Base-by-base conservation (phyloP, 2,329 filamentous ascomycete species). In the Rhytidhysteron rufulum region DNA sequence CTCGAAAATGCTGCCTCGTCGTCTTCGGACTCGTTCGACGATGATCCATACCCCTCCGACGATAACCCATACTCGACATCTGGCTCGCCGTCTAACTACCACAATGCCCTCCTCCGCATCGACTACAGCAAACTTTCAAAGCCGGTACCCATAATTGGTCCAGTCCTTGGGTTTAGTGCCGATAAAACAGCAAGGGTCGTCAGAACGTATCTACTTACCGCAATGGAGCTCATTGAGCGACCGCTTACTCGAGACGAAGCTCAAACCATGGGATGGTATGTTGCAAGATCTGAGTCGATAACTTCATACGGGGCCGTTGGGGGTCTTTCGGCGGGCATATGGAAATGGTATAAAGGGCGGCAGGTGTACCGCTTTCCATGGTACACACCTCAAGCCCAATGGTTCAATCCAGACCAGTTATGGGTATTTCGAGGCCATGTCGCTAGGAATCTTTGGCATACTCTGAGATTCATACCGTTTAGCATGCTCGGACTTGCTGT, bases 331-430 rank as follows among this genome's bases (percentile, higher is more conserved):
- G 40, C 54, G 0, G 70, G 61, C 1, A 44, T 44, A 1, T 60
- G 53, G n/a, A 48, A 61, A 35, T 64, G 58, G 42, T 68, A 63
- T 25, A 51, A 51, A 2, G 66, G 63, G 1, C 51, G 53, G 39
- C 47, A 43, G n/a, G 57, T 47, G 15, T 64, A 60, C 43, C 55
- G 61, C 9, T 73, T 71, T 37, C 71, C 70, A 3, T 63, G 69
- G 27, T 70, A 59, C 33, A 59, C 61, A 34, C 69, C 69, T 0
- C 63, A 64, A 34, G 43, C 57, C 1, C 59, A 62, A 43, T 51
- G 52, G 10, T 66, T 70, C 39, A 60, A 67, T 24, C 61, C 60
- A 4, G 65, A 72, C 24, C 61, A 58, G 20, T 67, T 67, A 32
- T 53, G 63, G 2, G 55, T 51, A 40, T 48, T 47, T 42, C 58